Base-by-base conservation (phyloP, 768 basidiomycete species). In the Leccinellum luteum region DNA sequence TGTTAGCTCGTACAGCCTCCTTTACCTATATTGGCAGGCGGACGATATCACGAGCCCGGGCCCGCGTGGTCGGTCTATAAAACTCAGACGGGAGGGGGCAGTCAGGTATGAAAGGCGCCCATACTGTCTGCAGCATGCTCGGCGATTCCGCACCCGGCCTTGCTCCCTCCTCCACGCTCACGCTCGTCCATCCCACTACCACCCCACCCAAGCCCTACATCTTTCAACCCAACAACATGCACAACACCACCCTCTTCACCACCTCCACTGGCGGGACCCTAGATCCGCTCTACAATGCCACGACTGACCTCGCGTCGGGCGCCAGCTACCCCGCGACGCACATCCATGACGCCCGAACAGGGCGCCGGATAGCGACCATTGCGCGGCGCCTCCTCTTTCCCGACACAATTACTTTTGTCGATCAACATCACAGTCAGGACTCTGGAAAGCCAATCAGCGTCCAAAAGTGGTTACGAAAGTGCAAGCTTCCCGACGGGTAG, bases 351-450 rank as follows among this genome's bases (percentile, higher is more conserved):
- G 48, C 54, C 30, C 56, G 25, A 12, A 55, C 51, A 4, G 51
- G 64, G 1, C 52, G 13, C 19, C 28, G 45, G 15, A 30, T 65
- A 34, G 60, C 64, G 15, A 48, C 48, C 6, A 28, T 57, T 17
- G 50, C 48, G 0, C 54, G 55, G 31, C 55, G 38, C 4, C 38
- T 62, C 14, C 34, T 62, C 54, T 47, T 64, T 27, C 54, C 64
- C 10, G 64, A 62, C 34, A 65, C 51, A 12, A 41, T 64, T n/a
- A 58, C 56, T 3, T 61, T 65, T 38, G 23, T 52, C 13, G 48
- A 54, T 30, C 41, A 35, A 43, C 41, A 52, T 7, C 21, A 44
- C n/a, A 32, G n/a, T 41, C 38, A 41, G 38, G 23, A 38, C 28
- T 17, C 47, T 6, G 50, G 56, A 4, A 49, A 56, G 25, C 44